Percentiles rank a stretch among this genome's conserved stretches.
These are phyloP conservation scores for Thielaviopsis punctulata DNA, from an alignment of 2,329 filamentous ascomycete genomes.

Conservation along the genomic window DNA sequence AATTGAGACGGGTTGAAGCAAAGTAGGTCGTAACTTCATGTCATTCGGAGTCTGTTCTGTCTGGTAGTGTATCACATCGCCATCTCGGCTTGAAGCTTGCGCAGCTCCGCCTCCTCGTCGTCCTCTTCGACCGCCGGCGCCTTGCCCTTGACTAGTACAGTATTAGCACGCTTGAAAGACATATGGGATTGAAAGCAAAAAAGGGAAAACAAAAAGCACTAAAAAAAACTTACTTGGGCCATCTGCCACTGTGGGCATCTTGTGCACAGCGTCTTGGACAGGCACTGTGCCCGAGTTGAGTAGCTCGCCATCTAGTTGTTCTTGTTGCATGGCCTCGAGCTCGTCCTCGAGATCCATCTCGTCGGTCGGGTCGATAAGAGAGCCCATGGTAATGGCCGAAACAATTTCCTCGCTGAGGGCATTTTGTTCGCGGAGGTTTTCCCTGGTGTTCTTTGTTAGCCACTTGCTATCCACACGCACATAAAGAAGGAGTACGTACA, in stretches of 20 bases:
- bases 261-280: constrained; percentile 58
- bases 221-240: constrained; percentile 49
- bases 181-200: not conserved
- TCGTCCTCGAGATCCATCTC: constrained; percentile 77
- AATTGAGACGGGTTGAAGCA: not conserved
- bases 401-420: constrained; percentile 86
- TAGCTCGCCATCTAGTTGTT: constrained; percentile 86
- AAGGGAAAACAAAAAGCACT: not conserved
- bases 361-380: constrained; percentile 53
- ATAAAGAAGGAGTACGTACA: constrained; percentile 42
- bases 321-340: constrained; percentile 74
- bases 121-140: constrained; percentile 48
- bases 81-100: constrained; percentile 92
- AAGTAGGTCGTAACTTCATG: not conserved
- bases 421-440: constrained; percentile 80
- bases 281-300: constrained; percentile 74
- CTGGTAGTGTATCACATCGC: constrained; percentile 51
- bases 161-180: too few species aligned
- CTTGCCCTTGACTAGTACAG: constrained; percentile 31
- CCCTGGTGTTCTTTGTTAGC: constrained; percentile 35
- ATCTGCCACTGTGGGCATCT: constrained; percentile 57
- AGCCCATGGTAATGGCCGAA: constrained; percentile 60
- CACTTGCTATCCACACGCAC: not conserved
- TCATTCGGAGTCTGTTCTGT: not conserved
- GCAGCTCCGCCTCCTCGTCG: constrained; percentile 88